phyloP scores from a whole-genome alignment of 805 yeast genomes.

The Jamesozyma gamospora region DNA sequence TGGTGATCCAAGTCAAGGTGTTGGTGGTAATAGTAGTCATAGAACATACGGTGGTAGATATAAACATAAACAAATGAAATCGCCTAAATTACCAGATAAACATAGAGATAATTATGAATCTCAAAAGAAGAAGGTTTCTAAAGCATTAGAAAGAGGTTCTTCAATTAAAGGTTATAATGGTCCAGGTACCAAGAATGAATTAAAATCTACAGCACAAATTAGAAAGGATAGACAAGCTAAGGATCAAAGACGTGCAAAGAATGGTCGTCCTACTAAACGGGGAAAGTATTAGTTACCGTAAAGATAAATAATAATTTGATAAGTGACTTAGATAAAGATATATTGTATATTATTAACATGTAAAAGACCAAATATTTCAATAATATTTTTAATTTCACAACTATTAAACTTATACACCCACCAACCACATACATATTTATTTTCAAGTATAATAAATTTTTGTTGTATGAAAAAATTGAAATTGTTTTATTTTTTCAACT shows the following conservation, averaged over 20 bases:
- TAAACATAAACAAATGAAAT: constrained; percentile 62
- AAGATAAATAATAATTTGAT: too few species aligned
- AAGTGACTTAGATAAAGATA: neutral
- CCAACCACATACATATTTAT: too few species aligned
- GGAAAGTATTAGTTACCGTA: constrained; percentile 15
- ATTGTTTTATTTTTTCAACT: too few species aligned
- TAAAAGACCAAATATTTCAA: too few species aligned
- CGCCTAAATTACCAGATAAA: constrained; percentile 89
- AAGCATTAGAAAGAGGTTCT: constrained; percentile 69
- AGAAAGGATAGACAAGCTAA: constrained; percentile 61
- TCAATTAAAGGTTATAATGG: constrained; percentile 55
- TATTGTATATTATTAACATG: neutral
- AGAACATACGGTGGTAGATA: constrained; percentile 37
- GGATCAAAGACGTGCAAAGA: constrained; percentile 73
- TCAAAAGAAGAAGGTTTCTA: constrained; percentile 73
- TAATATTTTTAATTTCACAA: too few species aligned
- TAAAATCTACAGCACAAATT: constrained; percentile 63
- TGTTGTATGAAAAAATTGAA: too few species aligned
- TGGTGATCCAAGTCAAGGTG: constrained; percentile 18
- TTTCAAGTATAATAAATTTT: too few species aligned
- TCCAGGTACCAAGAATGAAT: constrained; percentile 37
- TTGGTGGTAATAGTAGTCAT: constrained; percentile 8
- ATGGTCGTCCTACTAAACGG: constrained; percentile 53
- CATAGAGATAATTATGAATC: constrained; percentile 74
- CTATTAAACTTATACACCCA: too few species aligned